Evolutionary conservation across 345 rosid species (phyloP), one percentile per base, ranked within the genome.

Genomic region (Raphanus raphanistrum): DNA sequence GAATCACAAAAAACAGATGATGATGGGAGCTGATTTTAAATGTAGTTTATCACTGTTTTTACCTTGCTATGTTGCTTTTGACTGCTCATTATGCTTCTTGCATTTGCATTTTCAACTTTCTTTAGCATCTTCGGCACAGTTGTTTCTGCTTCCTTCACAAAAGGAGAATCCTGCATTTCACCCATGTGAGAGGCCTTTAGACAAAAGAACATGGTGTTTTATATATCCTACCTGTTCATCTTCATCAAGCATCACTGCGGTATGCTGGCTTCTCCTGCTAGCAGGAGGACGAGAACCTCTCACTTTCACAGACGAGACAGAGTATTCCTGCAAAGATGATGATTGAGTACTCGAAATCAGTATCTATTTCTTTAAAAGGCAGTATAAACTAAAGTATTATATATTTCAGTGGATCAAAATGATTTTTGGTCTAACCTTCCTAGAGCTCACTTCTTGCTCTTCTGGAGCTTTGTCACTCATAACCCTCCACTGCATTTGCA

Each of bases 401-500:
- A 27, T 45, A 26, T 33, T 32, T 73, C 8, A 50, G 32, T 50
- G 45, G 70, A 63, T 50, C 59, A 66, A 55, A 57, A 15, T 48
- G 72, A 58, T 74, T 63, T 41, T 41, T 8, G 70, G 65, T 52
- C 81, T 45, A 73, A 90, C 95, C 97, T 81, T 84, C 75, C 80
- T 86, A 1, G 95, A 90, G 84, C 79, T 86, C 69, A 86, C 93
- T 87, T 90, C 95, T 68, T 85, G 94, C 63, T 93, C 97, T 74
- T 87, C 97, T 61, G 86, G 87, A 48, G 87, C 88, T 76, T 90
- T 88, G 80, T 91, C 88, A 73, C 95, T 54, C 97, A 93, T 91
- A 68, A 93, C 97, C 82, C 81, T 90, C 98, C 95, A 91, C 86
- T 93, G 98, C 84, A 93, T 25, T 77, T 93, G 97, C 85, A 93